A percentile compares a stretch with the other conserved stretches of the same genome.
phyloP scores from a whole-genome alignment of 2,329 filamentous ascomycete genomes.

The Arthrobotrys pseudoclavata region DNA sequence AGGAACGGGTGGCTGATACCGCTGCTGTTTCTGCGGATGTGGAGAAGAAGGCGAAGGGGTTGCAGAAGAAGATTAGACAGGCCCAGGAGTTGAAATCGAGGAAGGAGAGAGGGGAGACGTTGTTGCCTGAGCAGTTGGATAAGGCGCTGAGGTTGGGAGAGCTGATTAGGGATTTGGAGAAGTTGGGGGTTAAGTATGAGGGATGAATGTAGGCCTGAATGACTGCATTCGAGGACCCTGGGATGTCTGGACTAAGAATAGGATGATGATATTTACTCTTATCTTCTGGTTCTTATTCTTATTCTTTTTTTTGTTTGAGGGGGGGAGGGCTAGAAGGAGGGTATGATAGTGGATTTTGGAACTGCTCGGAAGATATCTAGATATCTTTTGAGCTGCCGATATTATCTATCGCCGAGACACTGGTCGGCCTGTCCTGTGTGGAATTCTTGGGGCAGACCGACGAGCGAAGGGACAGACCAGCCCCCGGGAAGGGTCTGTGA shows the following conservation, averaged over 20 bases:
- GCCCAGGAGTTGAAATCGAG: slow-evolving; percentile 90
- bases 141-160: slow-evolving; percentile 99
- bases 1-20: neutral
- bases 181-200: slow-evolving; percentile 80
- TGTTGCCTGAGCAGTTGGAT: slow-evolving; percentile 94
- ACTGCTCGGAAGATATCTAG: neutral
- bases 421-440: neutral
- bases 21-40: slow-evolving; percentile 65
- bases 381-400: too few relatives aligned
- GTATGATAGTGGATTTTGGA: neutral
- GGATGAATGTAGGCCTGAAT: slow-evolving; percentile 15
- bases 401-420: neutral
- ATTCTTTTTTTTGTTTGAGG: neutral
- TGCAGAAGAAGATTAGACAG: slow-evolving; percentile 95
- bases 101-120: slow-evolving; percentile 84
- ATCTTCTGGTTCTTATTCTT: neutral
- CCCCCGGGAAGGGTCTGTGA: too few relatives aligned
- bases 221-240: too few relatives aligned
- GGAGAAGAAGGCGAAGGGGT: slow-evolving; percentile 91
- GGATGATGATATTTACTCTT: neutral
- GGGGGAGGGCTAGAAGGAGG: too few relatives aligned
- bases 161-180: slow-evolving; percentile 86
- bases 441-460: neutral
- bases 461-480: too few relatives aligned
- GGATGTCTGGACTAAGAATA: too few relatives aligned